Evolutionary conservation across 305 asterid species (phyloP).

Genomic region (Salvia sclarea): DNA sequence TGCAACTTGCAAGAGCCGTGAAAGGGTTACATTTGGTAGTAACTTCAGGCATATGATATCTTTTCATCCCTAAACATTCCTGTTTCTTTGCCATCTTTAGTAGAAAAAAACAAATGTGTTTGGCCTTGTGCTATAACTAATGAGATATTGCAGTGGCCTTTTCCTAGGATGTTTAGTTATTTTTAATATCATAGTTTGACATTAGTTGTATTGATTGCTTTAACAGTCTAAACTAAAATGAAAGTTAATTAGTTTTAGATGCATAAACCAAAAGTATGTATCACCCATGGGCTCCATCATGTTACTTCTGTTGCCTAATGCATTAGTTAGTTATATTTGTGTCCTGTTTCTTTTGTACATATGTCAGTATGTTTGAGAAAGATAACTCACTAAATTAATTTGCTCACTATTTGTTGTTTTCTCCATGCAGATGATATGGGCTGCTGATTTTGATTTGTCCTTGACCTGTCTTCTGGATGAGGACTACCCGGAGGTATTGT

Average conservation of each 20-base stretch:
- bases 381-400: not conserved
- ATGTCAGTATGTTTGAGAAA: slow-evolving; percentile 3
- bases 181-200: not conserved
- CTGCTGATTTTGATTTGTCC: slow-evolving; percentile 90
- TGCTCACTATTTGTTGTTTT: not conserved
- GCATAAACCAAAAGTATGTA: slow-evolving; percentile 6
- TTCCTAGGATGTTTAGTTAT: slow-evolving; percentile 5
- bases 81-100: slow-evolving; percentile 1
- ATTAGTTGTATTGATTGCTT: not conserved
- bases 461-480: slow-evolving; percentile 64
- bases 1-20: not conserved
- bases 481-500: slow-evolving; percentile 72
- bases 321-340: not conserved
- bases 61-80: not conserved
- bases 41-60: not conserved
- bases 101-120: slow-evolving; percentile 8
- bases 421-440: slow-evolving; percentile 93
- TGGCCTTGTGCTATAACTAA: slow-evolving; percentile 1
- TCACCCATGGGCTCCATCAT: slow-evolving; percentile 10
- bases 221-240: slow-evolving; percentile 2
- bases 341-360: not conserved
- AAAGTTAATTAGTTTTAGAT: slow-evolving; percentile 12
- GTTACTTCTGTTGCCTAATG: slow-evolving; percentile 17
- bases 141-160: slow-evolving; percentile 18
- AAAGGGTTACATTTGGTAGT: not conserved